Conservation (phyloP, 192 early-diverging fungal genomes). For the Mortierella hygrophila region DNA sequence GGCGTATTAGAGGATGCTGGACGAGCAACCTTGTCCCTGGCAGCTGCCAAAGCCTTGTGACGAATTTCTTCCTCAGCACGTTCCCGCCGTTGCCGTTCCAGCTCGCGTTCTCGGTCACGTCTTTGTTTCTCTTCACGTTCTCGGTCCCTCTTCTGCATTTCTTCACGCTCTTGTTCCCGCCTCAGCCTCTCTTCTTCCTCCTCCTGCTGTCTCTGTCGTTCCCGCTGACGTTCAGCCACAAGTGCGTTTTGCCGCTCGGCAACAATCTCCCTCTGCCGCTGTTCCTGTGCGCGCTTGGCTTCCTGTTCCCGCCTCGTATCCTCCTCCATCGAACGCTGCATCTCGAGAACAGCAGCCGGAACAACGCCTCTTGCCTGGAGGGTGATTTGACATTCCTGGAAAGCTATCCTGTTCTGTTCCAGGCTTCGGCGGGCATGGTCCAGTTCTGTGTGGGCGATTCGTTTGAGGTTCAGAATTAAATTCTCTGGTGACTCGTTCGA, state of each 20-base stretch:
- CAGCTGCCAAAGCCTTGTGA: not conserved
- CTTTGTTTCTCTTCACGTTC: slow-evolving; percentile 12
- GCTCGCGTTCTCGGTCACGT: not conserved
- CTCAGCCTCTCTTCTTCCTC: slow-evolving; percentile 15
- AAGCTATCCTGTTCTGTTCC: slow-evolving; percentile 31
- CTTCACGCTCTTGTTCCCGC: slow-evolving; percentile 1
- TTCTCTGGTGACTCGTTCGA: slow-evolving; percentile 30
- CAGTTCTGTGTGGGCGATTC: slow-evolving; percentile 31
- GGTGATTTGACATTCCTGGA: slow-evolving; percentile 43
- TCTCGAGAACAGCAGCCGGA: slow-evolving; percentile 28
- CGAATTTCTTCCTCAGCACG: not conserved
- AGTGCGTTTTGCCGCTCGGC: slow-evolving; percentile 10
- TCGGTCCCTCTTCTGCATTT: slow-evolving; percentile 3
- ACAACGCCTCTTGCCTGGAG: slow-evolving; percentile 36
- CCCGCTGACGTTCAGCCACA: slow-evolving; percentile 12
- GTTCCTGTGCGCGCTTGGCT: slow-evolving; percentile 37
- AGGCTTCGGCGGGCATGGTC: slow-evolving; percentile 25
- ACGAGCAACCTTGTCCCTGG: not conserved
- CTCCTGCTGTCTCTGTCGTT: slow-evolving; percentile 13
- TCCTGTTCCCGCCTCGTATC: slow-evolving; percentile 29
- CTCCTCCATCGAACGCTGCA: slow-evolving; percentile 51
- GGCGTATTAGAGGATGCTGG: not conserved
- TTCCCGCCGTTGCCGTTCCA: too few species aligned
- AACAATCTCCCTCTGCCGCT: slow-evolving; percentile 7
- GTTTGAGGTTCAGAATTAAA: slow-evolving; percentile 34